A percentile compares a stretch with the other conserved stretches of the same genome.
Conservation (phyloP, 1,139 yeast genomes). For the Wickerhamiella infanticola region DNA sequence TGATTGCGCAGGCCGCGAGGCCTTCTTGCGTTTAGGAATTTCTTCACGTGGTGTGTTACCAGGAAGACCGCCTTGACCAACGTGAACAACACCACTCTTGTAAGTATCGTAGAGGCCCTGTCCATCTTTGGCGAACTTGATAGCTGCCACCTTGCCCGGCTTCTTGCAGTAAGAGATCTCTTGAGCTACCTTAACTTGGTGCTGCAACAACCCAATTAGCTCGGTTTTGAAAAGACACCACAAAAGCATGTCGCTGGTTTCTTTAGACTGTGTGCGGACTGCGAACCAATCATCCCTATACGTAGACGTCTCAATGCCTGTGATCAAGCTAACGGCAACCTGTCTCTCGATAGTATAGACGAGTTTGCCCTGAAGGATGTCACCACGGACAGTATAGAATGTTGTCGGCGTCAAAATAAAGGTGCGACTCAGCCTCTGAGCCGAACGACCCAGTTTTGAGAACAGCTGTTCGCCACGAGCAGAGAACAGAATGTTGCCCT, state of each 20-base stretch:
- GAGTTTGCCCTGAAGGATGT: slow-evolving; percentile 56
- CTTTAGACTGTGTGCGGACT: slow-evolving; percentile 33
- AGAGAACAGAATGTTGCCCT: slow-evolving; percentile 50
- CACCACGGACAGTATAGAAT: slow-evolving; percentile 59
- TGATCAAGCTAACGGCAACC: slow-evolving; percentile 45
- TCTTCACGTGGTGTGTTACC: slow-evolving; percentile 24
- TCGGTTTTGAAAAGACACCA: slow-evolving; percentile 84
- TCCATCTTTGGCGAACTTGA: slow-evolving; percentile 49
- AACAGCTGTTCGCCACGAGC: slow-evolving; percentile 64
- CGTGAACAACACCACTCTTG: slow-evolving; percentile 79
- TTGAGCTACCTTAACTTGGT: slow-evolving; percentile 52
- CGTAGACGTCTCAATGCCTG: slow-evolving; percentile 51
- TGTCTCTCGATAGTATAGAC: slow-evolving; percentile 49
- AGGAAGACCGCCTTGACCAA: slow-evolving; percentile 56
- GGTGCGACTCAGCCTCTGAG: slow-evolving; percentile 59
- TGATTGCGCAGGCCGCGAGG: slow-evolving; percentile 9
- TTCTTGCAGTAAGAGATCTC: slow-evolving; percentile 76
- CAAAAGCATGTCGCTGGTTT: slow-evolving; percentile 66
- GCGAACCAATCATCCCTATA: slow-evolving; percentile 93
- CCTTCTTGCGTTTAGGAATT: slow-evolving; percentile 6
- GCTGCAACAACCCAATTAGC: slow-evolving; percentile 58
- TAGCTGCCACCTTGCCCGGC: slow-evolving; percentile 59
- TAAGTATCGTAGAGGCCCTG: slow-evolving; percentile 51
- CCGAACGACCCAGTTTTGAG: slow-evolving; percentile 86
- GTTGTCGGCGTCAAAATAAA: slow-evolving; percentile 49